Conservation (phyloP, 257 asterid genomes). For the Solanum bulbocastanum region DNA sequence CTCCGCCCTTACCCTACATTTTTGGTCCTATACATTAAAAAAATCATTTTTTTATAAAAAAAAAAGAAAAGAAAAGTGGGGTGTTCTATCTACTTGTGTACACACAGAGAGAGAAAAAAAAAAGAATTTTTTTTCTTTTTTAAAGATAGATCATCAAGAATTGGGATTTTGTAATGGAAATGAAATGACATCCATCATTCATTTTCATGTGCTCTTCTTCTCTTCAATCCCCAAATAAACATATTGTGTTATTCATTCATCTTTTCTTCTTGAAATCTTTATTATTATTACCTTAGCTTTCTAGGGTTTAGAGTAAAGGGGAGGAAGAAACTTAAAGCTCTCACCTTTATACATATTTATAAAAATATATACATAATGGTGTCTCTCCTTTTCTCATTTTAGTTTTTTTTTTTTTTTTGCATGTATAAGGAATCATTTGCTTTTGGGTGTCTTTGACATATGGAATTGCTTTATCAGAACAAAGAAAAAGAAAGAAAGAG, state of each 20-base stretch:
- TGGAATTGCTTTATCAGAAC: constrained; percentile 53
- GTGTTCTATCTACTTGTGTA: background rate
- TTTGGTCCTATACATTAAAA: constrained; percentile 4
- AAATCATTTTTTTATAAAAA: background rate
- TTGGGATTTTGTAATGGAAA: constrained; percentile 10
- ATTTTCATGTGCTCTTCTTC: constrained; percentile 58
- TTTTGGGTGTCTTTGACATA: constrained; percentile 42
- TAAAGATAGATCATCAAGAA: background rate
- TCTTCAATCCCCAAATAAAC: constrained; percentile 47
- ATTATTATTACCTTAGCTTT: constrained; percentile 10
- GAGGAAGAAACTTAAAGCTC: constrained; percentile 24
- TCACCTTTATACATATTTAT: constrained; percentile 18
- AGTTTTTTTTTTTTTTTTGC: background rate
- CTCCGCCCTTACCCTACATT: constrained; percentile 16
- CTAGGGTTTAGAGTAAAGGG: constrained; percentile 33
- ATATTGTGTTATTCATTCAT: background rate
- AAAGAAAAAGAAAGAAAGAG: constrained; percentile 5
- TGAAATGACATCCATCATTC: constrained; percentile 43
- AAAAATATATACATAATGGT: background rate
- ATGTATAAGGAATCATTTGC: constrained; percentile 37
- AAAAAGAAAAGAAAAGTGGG: background rate
- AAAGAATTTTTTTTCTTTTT: background rate
- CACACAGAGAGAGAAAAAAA: background rate
- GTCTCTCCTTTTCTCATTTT: background rate
- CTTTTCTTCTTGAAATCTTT: constrained; percentile 9